Evolutionary conservation across 176 grass and related monocot genomes (phyloP).

Genomic region (Triticum turgidum): DNA sequence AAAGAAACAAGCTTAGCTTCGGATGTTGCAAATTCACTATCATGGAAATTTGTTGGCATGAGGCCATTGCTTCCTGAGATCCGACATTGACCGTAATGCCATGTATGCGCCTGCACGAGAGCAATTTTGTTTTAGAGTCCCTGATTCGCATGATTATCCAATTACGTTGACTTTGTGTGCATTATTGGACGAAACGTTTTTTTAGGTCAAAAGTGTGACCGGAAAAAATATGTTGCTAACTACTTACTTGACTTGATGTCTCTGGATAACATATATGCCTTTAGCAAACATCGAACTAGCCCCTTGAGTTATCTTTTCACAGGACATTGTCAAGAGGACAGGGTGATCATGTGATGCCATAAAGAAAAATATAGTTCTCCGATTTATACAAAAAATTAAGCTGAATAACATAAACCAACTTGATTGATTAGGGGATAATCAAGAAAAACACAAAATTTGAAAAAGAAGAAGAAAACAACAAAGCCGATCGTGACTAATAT

Average conservation of each 20-base stretch:
- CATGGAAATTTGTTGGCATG: neutral
- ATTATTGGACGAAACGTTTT: neutral
- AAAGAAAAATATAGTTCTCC: too few relatives aligned
- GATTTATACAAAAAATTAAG: too few relatives aligned
- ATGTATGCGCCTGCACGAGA: neutral
- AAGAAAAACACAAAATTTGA: too few relatives aligned
- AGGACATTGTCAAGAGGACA: too few relatives aligned
- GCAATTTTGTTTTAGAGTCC: neutral
- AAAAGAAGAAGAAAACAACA: too few relatives aligned
- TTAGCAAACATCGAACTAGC: neutral
- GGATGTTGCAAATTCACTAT: neutral
- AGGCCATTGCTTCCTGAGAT: neutral
- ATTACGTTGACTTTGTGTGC: neutral
- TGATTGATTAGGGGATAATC: too few relatives aligned
- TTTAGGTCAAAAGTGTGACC: neutral
- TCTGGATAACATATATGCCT: neutral
- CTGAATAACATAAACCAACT: too few relatives aligned
- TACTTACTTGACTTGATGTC: neutral
- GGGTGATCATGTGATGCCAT: too few relatives aligned
- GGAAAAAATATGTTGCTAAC: neutral
- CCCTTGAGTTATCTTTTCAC: too few relatives aligned
- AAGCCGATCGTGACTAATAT: too few relatives aligned
- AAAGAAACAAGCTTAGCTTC: neutral
- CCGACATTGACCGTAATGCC: slow-evolving; percentile 12
- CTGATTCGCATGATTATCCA: neutral